A percentile compares a stretch with the other conserved stretches of the same genome.
Conservation (phyloP, 2,329 filamentous ascomycete genomes). For the Pestalotiopsis sp. region DNA sequence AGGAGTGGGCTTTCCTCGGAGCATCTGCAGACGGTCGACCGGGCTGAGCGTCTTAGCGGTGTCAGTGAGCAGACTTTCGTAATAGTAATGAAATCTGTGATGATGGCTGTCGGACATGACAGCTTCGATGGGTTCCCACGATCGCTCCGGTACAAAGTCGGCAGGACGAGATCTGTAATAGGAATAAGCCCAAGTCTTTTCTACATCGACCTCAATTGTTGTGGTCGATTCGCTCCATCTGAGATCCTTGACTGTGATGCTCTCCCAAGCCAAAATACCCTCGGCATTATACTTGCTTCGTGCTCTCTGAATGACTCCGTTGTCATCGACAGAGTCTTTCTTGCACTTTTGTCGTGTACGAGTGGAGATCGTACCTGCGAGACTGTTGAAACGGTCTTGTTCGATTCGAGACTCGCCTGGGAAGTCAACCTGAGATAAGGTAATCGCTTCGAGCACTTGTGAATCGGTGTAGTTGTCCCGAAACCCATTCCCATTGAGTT, state of each 20-base stretch:
- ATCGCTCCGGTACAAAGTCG: background rate
- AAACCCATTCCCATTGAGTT: background rate
- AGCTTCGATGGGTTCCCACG: background rate
- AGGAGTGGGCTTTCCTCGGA: background rate
- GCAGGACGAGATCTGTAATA: too few species aligned
- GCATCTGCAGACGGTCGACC: background rate
- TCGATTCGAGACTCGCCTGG: slow-evolving; percentile 4
- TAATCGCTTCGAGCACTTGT: background rate
- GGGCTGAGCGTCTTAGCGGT: background rate
- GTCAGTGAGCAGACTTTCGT: too few species aligned
- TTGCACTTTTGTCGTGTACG: slow-evolving; percentile 5
- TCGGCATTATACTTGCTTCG: slow-evolving; percentile 1
- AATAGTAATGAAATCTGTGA: too few species aligned
- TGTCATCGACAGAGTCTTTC: background rate
- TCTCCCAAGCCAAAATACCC: background rate
- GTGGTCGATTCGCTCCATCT: background rate
- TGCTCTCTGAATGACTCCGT: background rate
- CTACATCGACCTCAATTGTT: background rate
- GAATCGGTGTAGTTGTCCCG: background rate
- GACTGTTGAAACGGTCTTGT: slow-evolving; percentile 1
- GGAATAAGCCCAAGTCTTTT: background rate
- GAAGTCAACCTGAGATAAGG: background rate
- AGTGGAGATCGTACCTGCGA: background rate
- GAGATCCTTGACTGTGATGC: background rate
- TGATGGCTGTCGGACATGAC: background rate